These are phyloP conservation scores for Cutaneotrichosporon cyanovorans DNA, from an alignment of 1,284 basidiomycete genomes.

Conservation along the genomic window DNA sequence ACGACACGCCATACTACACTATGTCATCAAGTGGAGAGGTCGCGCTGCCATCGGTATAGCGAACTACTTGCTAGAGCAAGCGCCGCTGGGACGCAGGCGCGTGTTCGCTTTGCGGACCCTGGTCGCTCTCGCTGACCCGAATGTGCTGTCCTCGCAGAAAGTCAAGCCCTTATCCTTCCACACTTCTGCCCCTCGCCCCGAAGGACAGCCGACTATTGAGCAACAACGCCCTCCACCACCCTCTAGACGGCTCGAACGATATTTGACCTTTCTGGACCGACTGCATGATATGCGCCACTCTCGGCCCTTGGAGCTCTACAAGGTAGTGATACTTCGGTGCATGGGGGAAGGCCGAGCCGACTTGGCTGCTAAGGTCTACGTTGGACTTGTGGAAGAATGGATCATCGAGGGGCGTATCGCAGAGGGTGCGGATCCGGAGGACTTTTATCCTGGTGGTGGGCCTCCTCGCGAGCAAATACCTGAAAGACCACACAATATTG, in stretches of 20 bases:
- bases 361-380: conserved; percentile 40
- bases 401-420: conserved; percentile 43
- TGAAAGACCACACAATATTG: conserved; percentile 1
- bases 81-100: conserved; percentile 1
- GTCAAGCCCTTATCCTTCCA: background rate
- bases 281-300: conserved; percentile 29
- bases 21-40: conserved; percentile 19
- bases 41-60: background rate
- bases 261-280: conserved; percentile 20
- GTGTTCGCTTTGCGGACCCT: conserved; percentile 3
- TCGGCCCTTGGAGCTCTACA: conserved; percentile 29
- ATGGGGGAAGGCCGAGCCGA: conserved; percentile 28
- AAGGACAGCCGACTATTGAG: conserved; percentile 14
- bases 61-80: conserved; percentile 1
- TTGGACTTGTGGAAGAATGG: conserved; percentile 46
- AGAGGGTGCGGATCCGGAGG: conserved; percentile 33
- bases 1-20: conserved; percentile 23
- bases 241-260: conserved; percentile 5
- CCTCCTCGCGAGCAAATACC: conserved; percentile 7
- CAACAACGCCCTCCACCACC: conserved; percentile 12
- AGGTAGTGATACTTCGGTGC: conserved; percentile 22
- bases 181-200: background rate
- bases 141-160: background rate
- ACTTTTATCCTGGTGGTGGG: conserved; percentile 28
- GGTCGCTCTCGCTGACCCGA: background rate